Conservation (phyloP, 106 monocot species). For the Cymbidium sinense region DNA sequence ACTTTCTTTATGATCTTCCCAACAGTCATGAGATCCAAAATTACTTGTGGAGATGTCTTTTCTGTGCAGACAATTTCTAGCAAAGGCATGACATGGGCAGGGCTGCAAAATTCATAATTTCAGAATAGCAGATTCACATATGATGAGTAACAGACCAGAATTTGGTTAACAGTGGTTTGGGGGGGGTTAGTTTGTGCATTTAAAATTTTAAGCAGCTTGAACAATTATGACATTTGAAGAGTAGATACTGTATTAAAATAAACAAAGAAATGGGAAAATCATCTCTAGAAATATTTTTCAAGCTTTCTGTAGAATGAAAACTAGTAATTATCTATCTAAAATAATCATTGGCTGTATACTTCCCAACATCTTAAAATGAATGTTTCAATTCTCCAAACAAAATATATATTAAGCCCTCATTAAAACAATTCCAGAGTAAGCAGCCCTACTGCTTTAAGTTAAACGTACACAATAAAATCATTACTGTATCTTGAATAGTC, state of each 20-base stretch:
- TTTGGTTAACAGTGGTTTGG: not conserved
- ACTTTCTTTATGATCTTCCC: conserved; percentile 85
- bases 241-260: not conserved
- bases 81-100: conserved; percentile 88
- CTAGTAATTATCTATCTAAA: no score
- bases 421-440: no score
- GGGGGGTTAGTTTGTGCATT: not conserved
- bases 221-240: not conserved
- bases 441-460: no score
- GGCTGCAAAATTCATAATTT: conserved; percentile 29
- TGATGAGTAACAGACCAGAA: not conserved
- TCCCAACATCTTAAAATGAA: no score
- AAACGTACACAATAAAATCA: no score
- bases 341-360: no score
- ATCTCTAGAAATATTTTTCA: not conserved
- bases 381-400: no score
- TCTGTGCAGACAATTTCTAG: conserved; percentile 83
- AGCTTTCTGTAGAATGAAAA: not conserved
- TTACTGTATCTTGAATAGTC: not conserved
- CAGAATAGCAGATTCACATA: not conserved
- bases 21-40: conserved; percentile 72
- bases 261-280: not conserved
- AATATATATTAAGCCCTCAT: no score
- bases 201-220: not conserved
- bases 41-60: conserved; percentile 84